Evolutionary conservation across 1,284 basidiomycete species (phyloP).

Genomic region (Veloboletus limbatus): DNA sequence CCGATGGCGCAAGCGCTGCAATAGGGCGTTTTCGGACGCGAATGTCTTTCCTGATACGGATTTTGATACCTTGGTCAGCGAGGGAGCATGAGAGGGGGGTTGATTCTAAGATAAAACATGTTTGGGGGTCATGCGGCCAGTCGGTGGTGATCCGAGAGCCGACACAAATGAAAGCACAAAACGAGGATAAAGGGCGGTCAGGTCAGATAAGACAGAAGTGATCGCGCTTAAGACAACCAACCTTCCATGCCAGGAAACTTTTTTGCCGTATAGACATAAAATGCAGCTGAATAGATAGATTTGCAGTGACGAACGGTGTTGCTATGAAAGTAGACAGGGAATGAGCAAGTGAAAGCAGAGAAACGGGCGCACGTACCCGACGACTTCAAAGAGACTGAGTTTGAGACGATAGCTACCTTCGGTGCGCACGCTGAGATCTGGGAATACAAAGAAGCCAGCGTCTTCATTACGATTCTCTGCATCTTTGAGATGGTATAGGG

Average conservation of each 20-base stretch:
- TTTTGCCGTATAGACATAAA: slow-evolving; percentile 92
- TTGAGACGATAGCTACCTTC: slow-evolving; percentile 88
- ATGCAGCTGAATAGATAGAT: slow-evolving; percentile 80
- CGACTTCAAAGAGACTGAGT: slow-evolving; percentile 89
- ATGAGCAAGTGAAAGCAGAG: not conserved
- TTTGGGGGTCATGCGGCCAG: no score
- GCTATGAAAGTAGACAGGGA: slow-evolving; percentile 37
- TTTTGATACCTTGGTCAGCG: slow-evolving; percentile 91
- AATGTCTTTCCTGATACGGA: slow-evolving; percentile 87
- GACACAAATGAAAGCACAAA: slow-evolving; percentile 12
- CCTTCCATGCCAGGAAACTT: slow-evolving; percentile 94
- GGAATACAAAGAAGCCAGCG: slow-evolving; percentile 90
- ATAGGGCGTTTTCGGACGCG: slow-evolving; percentile 70
- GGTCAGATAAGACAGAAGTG: slow-evolving; percentile 25
- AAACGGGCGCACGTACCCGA: slow-evolving; percentile 58
- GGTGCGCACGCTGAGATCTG: slow-evolving; percentile 82
- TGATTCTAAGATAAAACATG: slow-evolving; percentile 78
- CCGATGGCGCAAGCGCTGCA: slow-evolving; percentile 39
- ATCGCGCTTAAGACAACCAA: slow-evolving; percentile 34
- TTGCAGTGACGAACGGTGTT: slow-evolving; percentile 86
- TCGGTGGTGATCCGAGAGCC: slow-evolving; percentile 25
- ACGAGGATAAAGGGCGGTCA: slow-evolving; percentile 11
- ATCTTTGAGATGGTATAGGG: slow-evolving; percentile 94
- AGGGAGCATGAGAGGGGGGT: slow-evolving; percentile 85
- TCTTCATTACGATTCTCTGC: slow-evolving; percentile 80